Evolutionary conservation across 1,284 basidiomycete genomes (phyloP).

Genomic region (Rhodotorula sp.): DNA sequence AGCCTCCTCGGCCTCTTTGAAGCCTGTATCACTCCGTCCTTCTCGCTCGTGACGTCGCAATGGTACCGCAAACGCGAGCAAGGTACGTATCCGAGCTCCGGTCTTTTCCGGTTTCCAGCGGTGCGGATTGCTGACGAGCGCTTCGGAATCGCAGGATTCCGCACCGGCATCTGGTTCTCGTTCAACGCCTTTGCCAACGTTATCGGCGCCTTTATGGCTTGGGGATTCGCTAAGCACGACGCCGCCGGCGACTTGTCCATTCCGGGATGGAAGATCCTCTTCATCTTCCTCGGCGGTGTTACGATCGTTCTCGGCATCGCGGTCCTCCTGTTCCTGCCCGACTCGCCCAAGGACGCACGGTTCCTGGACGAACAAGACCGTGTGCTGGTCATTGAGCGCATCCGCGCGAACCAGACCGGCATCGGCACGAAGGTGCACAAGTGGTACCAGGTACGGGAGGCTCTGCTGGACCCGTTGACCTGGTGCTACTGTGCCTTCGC

Average conservation of each 20-base stretch:
- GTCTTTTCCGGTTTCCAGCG: background rate
- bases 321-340: constrained; percentile 21
- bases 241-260: constrained; percentile 13
- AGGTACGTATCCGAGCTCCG: background rate
- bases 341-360: constrained; percentile 26
- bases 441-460: constrained; percentile 45
- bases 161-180: constrained; percentile 12
- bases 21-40: constrained; percentile 18
- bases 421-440: constrained; percentile 48
- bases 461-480: constrained; percentile 43
- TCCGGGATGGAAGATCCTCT: constrained; percentile 18
- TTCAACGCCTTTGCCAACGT: constrained; percentile 14
- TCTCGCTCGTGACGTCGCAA: constrained; percentile 25
- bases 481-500: constrained; percentile 17
- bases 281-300: constrained; percentile 19
- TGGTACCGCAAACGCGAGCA: constrained; percentile 43
- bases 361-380: constrained; percentile 45
- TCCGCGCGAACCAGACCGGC: constrained; percentile 46
- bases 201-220: constrained; percentile 24
- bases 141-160: background rate
- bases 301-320: constrained; percentile 13
- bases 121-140: constrained; percentile 11
- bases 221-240: constrained; percentile 20
- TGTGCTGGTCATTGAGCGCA: constrained; percentile 46
- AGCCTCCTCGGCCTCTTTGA: constrained; percentile 47